Percentiles rank a stretch among this genome's conserved stretches.
These are phyloP conservation scores for Moelleriella libera DNA, from an alignment of 2,329 filamentous ascomycete genomes.

Conservation along the genomic window DNA sequence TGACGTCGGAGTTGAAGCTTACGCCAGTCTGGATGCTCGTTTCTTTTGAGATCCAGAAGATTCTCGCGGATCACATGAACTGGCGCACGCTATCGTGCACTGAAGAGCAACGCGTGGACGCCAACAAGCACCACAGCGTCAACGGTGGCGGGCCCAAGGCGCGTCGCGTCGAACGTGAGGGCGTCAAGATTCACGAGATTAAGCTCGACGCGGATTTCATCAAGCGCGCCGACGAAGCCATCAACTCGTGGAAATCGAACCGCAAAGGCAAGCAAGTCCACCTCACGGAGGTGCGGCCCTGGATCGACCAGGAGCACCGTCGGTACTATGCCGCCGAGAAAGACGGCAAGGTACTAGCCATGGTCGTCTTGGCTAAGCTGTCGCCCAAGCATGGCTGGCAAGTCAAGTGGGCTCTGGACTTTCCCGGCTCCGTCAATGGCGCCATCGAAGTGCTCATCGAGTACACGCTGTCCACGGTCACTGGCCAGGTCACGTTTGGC, in stretches of 20 bases:
- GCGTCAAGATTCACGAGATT: constrained; percentile 65
- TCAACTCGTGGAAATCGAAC: constrained; percentile 64
- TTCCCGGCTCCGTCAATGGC: constrained; percentile 73
- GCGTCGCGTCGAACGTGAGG: constrained; percentile 67
- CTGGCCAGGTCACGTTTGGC: constrained; percentile 64
- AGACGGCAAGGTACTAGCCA: constrained; percentile 56
- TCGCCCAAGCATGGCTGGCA: constrained; percentile 76
- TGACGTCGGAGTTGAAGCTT: constrained; percentile 53
- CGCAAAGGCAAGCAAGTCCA: constrained; percentile 81
- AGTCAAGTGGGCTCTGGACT: constrained; percentile 92
- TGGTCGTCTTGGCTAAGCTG: constrained; percentile 75
- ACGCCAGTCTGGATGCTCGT: constrained; percentile 84
- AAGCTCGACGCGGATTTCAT: constrained; percentile 56
- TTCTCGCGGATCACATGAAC: constrained; percentile 64
- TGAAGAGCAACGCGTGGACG: constrained; percentile 77
- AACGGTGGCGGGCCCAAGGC: constrained; percentile 55
- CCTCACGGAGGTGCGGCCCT: constrained; percentile 77
- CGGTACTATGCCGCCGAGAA: constrained; percentile 75
- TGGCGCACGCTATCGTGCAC: constrained; percentile 85
- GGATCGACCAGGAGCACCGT: constrained; percentile 71
- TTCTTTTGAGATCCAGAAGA: constrained; percentile 63
- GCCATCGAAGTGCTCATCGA: constrained; percentile 76
- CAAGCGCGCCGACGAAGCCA: constrained; percentile 53
- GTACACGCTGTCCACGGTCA: constrained; percentile 42
- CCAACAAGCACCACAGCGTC: constrained; percentile 50